phyloP scores from a whole-genome alignment of 169 alveolate genomes.

The Plasmodium berghei region DNA sequence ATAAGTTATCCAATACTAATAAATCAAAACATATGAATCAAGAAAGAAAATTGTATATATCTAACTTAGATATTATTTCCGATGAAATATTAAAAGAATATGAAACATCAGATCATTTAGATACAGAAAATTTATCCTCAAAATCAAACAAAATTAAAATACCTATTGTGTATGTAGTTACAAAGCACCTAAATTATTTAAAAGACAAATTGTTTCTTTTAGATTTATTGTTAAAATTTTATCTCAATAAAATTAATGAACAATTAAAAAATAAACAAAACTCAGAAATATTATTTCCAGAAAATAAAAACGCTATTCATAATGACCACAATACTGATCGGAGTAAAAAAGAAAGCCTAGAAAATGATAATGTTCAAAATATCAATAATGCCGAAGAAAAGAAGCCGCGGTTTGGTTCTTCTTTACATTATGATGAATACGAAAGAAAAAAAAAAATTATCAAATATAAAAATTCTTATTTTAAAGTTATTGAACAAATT shows the following conservation, averaged over 20 bases:
- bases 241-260: slow-evolving; percentile 7
- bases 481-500: slow-evolving; percentile 55
- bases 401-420: background rate
- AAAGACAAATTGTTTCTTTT: slow-evolving; percentile 44
- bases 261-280: background rate
- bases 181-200: slow-evolving; percentile 29
- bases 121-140: slow-evolving; percentile 29
- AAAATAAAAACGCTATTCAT: background rate
- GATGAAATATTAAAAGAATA: slow-evolving; percentile 66
- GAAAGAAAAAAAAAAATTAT: slow-evolving; percentile 3
- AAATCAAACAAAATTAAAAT: slow-evolving; percentile 43
- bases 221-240: slow-evolving; percentile 42
- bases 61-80: slow-evolving; percentile 29
- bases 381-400: background rate
- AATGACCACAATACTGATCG: no score
- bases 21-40: slow-evolving; percentile 72
- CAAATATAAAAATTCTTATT: slow-evolving; percentile 55
- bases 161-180: slow-evolving; percentile 28
- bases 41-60: slow-evolving; percentile 66
- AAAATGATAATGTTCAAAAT: background rate
- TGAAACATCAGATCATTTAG: slow-evolving; percentile 19
- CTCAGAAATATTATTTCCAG: background rate
- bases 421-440: slow-evolving; percentile 5
- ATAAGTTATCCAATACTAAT: slow-evolving; percentile 57
- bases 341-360: background rate